Evolutionary conservation across 2,329 filamentous ascomycete genomes (phyloP).

Genomic region (Thermothelomyces thermophilus): DNA sequence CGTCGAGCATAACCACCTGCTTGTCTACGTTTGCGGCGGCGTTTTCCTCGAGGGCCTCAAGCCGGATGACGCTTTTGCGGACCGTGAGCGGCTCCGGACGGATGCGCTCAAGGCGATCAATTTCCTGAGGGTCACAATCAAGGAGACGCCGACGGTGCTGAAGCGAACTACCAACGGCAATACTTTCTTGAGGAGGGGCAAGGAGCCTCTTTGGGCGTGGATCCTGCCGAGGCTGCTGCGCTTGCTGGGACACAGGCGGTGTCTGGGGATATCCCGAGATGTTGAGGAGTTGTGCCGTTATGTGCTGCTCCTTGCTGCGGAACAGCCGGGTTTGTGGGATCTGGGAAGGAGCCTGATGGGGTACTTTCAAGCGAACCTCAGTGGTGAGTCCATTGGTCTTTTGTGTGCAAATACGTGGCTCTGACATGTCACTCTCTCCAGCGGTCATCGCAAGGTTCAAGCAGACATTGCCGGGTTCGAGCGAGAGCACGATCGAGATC

Average conservation of each 20-base stretch:
- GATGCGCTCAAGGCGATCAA: conserved; percentile 68
- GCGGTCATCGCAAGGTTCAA: conserved; percentile 22
- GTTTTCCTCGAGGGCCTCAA: conserved; percentile 67
- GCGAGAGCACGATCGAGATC: conserved; percentile 18
- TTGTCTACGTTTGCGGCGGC: conserved; percentile 77
- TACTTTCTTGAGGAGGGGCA: conserved; percentile 45
- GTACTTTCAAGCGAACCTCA: conserved; percentile 45
- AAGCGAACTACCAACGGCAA: conserved; percentile 37
- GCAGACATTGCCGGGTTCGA: not conserved
- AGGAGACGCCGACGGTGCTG: conserved; percentile 67
- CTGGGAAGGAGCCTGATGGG: conserved; percentile 37
- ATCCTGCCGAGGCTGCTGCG: conserved; percentile 52
- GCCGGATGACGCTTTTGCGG: conserved; percentile 62
- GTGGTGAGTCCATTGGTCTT: conserved; percentile 33
- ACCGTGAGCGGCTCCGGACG: conserved; percentile 45
- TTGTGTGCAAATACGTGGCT: too few relatives aligned
- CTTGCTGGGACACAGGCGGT: conserved; percentile 48
- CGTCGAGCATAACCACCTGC: conserved; percentile 71
- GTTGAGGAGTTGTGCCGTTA: conserved; percentile 49
- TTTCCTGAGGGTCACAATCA: conserved; percentile 68
- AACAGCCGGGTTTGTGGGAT: conserved; percentile 43
- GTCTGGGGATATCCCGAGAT: conserved; percentile 40
- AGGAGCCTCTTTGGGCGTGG: conserved; percentile 61
- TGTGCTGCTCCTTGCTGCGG: conserved; percentile 39
- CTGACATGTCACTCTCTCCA: conserved; percentile 22